Base-by-base conservation (phyloP, 495 filamentous ascomycete species). In the Aspergillus haitiensis region DNA sequence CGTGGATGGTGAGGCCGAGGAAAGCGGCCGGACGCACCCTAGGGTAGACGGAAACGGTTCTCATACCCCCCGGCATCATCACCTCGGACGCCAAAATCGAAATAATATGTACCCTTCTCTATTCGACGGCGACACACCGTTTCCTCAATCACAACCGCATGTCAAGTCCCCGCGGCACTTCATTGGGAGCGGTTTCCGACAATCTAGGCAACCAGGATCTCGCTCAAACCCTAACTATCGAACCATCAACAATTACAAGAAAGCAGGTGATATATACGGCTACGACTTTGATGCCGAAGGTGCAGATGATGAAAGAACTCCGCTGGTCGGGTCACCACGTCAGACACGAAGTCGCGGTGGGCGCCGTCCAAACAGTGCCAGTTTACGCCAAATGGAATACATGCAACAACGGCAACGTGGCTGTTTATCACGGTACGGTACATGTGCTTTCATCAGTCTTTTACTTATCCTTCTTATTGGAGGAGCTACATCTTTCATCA, bases 231-330 rank as follows among this genome's bases (percentile, higher is more conserved):
- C 69, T 7, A 76, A 77, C 42, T 73, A 77, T 48, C 73, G 71
- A 45, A 74, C 74, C 6, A 68, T 80, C 32, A 75, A 70, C 40
- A 79, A 73, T 51, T 70, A 75, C 36, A 82, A 81, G 65, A 83
- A 82, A 64, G 70, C 77, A 45, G 77, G 79, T 54, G 80, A 85
- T 39, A 64, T 78, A 6, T 87, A 88, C 56, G 80, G 69, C 8
- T 89, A 87, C 61, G 88, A 90, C 48, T 80, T 87, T 31, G 88
- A 89, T 65, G 83, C 80, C 7, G 88, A 90, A 59, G 89, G 89
- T 15, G 92, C 89, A 27, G 93, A 96, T 68, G 93, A 97, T 69
- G 94, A 98, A 72, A 85, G 88, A 35, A 92, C 91, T 2, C 93
- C 94, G 1, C 78, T 98, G 49, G 83, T 97, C 6, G 83, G 86